Conservation (phyloP, 192 early-diverging fungal species). For the Coemansia brasiliensis region DNA sequence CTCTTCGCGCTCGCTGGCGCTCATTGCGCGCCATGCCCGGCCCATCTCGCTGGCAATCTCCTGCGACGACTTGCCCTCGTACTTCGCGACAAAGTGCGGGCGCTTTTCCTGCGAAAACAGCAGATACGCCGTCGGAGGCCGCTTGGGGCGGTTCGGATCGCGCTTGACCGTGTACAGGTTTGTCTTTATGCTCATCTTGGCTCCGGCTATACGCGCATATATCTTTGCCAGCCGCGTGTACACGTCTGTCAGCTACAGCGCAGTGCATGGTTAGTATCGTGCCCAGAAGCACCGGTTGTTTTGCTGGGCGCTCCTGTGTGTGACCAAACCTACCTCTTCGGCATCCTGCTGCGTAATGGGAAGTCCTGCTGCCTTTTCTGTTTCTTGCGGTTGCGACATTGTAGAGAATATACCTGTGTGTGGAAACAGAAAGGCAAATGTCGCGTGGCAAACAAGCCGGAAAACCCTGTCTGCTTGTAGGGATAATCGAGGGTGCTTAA, state of each 20-base stretch:
- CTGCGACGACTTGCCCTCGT: conserved; percentile 20
- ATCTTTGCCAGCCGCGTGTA: conserved; percentile 18
- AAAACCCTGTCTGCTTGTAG: background rate
- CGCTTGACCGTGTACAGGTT: background rate
- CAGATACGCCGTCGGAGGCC: conserved; percentile 30
- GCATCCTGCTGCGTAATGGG: conserved; percentile 3
- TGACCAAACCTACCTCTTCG: conserved; percentile 12
- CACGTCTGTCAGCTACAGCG: conserved; percentile 24
- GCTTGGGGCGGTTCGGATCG: conserved; percentile 45
- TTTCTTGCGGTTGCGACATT: too few relatives aligned
- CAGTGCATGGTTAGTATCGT: background rate
- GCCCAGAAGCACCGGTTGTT: background rate
- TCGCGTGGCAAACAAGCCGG: background rate
- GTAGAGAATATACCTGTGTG: too few relatives aligned
- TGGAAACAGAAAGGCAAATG: too few relatives aligned
- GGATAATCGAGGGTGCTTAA: conserved; percentile 3
- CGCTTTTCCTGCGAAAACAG: conserved; percentile 31
- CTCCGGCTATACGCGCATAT: conserved; percentile 17
- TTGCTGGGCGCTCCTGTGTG: background rate
- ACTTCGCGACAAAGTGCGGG: background rate
- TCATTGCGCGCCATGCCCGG: conserved; percentile 23
- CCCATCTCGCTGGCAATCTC: conserved; percentile 24
- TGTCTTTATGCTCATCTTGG: background rate
- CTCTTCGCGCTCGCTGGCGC: conserved; percentile 10
- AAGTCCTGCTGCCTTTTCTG: too few relatives aligned